Conservation (phyloP, 805 yeast species). For the Phaffomyces opuntiae region DNA sequence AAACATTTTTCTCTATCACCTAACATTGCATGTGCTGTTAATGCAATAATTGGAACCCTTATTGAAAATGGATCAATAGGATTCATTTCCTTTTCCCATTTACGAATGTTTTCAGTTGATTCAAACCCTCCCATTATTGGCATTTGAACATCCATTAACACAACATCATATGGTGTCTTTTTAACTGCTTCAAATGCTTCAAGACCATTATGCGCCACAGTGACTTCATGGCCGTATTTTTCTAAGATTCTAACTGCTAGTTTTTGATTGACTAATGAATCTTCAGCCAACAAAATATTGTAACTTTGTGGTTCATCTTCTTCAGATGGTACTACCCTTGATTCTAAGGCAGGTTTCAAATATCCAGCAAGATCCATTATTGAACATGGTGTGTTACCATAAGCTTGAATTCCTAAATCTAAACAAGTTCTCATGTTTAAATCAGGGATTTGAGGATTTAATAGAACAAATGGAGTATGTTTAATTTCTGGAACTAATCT, state of each 20-base stretch:
- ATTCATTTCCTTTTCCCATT: slow-evolving; percentile 76
- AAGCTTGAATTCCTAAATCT: slow-evolving; percentile 80
- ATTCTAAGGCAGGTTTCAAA: slow-evolving; percentile 76
- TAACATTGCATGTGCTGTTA: slow-evolving; percentile 91
- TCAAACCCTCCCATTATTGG: slow-evolving; percentile 94
- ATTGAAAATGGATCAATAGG: slow-evolving; percentile 66
- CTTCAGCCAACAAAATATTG: slow-evolving; percentile 76
- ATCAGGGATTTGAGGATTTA: slow-evolving; percentile 71
- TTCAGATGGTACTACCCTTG: slow-evolving; percentile 72
- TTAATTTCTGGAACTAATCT: slow-evolving; percentile 70
- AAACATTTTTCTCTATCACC: slow-evolving; percentile 51
- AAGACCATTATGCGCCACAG: slow-evolving; percentile 80
- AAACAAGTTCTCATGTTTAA: slow-evolving; percentile 75
- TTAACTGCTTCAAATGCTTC: slow-evolving; percentile 76
- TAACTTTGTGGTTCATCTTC: slow-evolving; percentile 71
- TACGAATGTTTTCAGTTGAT: slow-evolving; percentile 79
- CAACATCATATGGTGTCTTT: slow-evolving; percentile 64
- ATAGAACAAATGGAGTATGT: slow-evolving; percentile 73
- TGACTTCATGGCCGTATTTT: slow-evolving; percentile 78
- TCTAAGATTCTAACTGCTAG: slow-evolving; percentile 79
- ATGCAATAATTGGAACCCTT: slow-evolving; percentile 81
- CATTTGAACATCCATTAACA: slow-evolving; percentile 94
- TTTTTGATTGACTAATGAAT: slow-evolving; percentile 80
- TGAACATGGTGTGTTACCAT: slow-evolving; percentile 84
- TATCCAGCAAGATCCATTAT: slow-evolving; percentile 76